Conservation (phyloP, 257 asterid genomes). For the Buddleja alternifolia region DNA sequence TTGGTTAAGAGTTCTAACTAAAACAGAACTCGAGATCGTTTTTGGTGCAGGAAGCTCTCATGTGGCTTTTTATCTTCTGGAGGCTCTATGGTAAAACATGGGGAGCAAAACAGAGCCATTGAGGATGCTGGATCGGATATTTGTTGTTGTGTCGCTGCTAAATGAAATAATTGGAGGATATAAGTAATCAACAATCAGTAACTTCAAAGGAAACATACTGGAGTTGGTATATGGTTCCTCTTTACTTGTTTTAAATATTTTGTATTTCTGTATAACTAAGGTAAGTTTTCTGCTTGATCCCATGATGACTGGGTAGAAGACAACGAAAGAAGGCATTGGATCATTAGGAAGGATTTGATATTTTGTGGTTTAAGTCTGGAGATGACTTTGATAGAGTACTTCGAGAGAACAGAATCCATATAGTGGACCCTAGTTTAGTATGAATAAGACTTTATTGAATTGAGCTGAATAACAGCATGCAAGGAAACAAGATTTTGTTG, state of each 20-base stretch:
- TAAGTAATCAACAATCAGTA: too few species aligned
- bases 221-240: not conserved
- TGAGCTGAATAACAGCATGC: slow-evolving; percentile 10
- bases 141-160: not conserved
- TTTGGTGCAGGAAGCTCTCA: not conserved
- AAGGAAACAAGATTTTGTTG: not conserved
- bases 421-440: too few species aligned
- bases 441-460: not conserved
- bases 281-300: slow-evolving; percentile 14
- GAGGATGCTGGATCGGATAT: too few species aligned
- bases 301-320: not conserved
- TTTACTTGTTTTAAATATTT: not conserved
- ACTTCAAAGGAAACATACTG: not conserved
- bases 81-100: too few species aligned
- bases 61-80: not conserved
- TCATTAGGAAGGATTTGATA: not conserved
- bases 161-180: not conserved
- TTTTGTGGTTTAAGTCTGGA: not conserved
- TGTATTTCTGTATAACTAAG: not conserved
- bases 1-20: not conserved
- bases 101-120: too few species aligned
- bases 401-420: too few species aligned
- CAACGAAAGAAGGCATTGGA: not conserved
- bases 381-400: slow-evolving; percentile 14
- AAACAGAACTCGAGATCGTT: not conserved